Conservation (phyloP, 495 filamentous ascomycete genomes). For the Parathielavia appendiculata region DNA sequence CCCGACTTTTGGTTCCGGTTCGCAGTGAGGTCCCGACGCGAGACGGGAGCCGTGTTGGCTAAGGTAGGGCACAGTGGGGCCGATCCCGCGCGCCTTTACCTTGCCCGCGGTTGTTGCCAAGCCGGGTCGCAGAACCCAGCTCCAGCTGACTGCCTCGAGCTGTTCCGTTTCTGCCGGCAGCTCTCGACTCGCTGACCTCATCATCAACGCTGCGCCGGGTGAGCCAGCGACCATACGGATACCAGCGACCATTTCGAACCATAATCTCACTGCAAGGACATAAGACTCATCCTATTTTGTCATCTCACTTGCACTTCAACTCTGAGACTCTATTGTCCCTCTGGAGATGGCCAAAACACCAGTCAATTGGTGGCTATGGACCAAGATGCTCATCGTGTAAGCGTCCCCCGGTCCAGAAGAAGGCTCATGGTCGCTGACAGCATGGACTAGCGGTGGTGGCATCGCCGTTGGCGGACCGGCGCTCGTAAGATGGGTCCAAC, state of each 20-base stretch:
- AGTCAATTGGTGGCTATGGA: constrained; percentile 36
- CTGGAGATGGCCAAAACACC: constrained; percentile 31
- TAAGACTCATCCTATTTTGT: not conserved
- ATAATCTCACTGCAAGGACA: no score
- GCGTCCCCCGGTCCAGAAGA: not conserved
- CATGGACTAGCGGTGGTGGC: constrained; percentile 52
- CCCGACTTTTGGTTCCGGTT: not conserved
- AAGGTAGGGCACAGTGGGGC: not conserved
- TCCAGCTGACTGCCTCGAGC: not conserved
- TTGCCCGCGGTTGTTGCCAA: not conserved
- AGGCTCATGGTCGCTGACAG: constrained; percentile 5
- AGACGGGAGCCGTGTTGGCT: constrained; percentile 6
- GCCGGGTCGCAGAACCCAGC: not conserved
- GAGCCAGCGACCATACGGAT: not conserved
- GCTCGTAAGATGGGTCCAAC: constrained; percentile 71
- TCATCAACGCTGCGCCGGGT: not conserved
- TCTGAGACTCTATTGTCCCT: not conserved
- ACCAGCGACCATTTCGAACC: not conserved
- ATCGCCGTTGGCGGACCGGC: constrained; percentile 80
- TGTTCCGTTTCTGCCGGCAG: constrained; percentile 20
- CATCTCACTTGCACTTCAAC: not conserved
- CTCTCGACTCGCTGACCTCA: constrained; percentile 17
- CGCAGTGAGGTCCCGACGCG: constrained; percentile 4
- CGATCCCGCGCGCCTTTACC: not conserved
- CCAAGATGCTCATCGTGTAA: constrained; percentile 33